A percentile compares a stretch with the other conserved stretches of the same genome.
These are phyloP conservation scores for Nemania bipapillata DNA, from an alignment of 2,329 filamentous ascomycete genomes.

Conservation along the genomic window DNA sequence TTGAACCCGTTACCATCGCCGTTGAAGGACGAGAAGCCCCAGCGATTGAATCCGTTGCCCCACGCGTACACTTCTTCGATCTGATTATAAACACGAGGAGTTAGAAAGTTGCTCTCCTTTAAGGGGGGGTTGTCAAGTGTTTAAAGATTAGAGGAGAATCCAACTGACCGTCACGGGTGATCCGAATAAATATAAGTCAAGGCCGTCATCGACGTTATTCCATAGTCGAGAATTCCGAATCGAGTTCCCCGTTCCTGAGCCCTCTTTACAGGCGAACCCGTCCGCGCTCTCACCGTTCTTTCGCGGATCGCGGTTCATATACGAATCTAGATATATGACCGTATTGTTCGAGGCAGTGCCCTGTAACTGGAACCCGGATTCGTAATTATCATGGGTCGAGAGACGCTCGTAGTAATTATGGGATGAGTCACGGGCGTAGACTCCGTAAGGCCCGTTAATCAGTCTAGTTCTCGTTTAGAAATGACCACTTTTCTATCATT, in stretches of 20 bases:
- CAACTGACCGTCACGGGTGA: constrained; percentile 53
- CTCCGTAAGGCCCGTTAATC: constrained; percentile 54
- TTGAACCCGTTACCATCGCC: constrained; percentile 62
- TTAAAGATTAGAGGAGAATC: neutral
- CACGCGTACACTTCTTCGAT: constrained; percentile 56
- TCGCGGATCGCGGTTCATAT: constrained; percentile 59
- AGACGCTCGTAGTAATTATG: constrained; percentile 55
- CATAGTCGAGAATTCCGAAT: constrained; percentile 59
- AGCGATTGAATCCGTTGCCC: constrained; percentile 60
- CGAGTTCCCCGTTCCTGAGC: constrained; percentile 59
- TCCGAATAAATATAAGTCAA: constrained; percentile 58
- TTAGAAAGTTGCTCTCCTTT: neutral
- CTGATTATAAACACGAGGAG: neutral
- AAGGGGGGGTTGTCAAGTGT: neutral
- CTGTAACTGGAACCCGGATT: constrained; percentile 53
- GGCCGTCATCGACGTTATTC: constrained; percentile 63
- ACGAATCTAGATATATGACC: constrained; percentile 58
- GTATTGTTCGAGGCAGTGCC: constrained; percentile 53
- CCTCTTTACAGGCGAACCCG: constrained; percentile 61
- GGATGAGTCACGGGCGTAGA: constrained; percentile 52
- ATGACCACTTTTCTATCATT: neutral
- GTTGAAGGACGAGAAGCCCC: constrained; percentile 57
- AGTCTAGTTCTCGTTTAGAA: constrained; percentile 34
- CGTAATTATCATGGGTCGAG: constrained; percentile 53
- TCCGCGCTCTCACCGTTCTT: constrained; percentile 65